Percentiles rank a stretch among this genome's conserved stretches.
These are phyloP conservation scores for Ligustrum vulgare DNA, from an alignment of 257 asterid species.

Conservation along the genomic window DNA sequence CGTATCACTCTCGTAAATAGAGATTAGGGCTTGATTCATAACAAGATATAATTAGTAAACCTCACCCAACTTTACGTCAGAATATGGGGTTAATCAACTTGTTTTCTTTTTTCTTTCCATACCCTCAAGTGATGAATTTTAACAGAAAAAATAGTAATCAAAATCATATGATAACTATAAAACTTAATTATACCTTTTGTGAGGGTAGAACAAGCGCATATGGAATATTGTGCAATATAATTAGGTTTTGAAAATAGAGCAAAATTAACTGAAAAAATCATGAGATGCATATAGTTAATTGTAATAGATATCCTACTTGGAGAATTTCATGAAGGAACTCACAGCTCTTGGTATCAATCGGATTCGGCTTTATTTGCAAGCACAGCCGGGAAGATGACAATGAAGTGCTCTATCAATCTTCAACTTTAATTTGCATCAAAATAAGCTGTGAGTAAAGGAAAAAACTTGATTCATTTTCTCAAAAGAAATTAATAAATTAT, in stretches of 20 bases:
- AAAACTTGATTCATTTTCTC: conserved; percentile 14
- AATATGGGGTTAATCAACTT: not conserved
- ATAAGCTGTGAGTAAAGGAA: not conserved
- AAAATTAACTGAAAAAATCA: not conserved
- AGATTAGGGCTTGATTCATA: not conserved
- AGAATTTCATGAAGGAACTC: conserved; percentile 26
- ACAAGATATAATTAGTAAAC: not conserved
- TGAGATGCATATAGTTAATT: not conserved
- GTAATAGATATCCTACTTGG: not conserved
- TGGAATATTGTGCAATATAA: not conserved
- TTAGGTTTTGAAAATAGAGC: conserved; percentile 14
- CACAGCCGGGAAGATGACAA: conserved; percentile 2
- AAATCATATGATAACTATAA: not conserved
- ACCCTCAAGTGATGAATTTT: not conserved
- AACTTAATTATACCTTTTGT: not conserved
- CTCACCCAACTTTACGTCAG: not conserved
- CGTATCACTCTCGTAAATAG: not conserved
- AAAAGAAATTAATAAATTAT: conserved; percentile 6
- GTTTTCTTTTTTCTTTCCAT: no score
- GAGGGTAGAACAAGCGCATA: not conserved
- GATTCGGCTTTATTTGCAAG: not conserved
- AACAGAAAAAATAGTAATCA: not conserved
- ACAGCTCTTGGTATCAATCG: conserved; percentile 24
- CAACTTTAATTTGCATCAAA: conserved; percentile 18
- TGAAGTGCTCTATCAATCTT: not conserved